phyloP scores from a whole-genome alignment of 352 stramenopile genomes.

The Globisporangium orthogonon region DNA sequence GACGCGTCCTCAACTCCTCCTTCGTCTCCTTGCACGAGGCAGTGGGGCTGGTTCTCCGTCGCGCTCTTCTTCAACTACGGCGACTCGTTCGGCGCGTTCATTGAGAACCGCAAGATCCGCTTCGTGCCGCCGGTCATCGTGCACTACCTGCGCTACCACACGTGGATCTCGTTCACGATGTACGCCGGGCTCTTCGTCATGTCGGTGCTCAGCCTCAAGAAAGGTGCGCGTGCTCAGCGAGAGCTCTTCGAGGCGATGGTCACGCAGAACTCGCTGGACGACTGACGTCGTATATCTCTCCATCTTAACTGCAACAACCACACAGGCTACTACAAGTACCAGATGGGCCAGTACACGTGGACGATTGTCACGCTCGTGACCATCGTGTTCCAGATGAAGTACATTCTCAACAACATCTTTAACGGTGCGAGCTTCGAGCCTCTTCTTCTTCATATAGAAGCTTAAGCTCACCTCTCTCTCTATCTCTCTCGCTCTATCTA shows the following conservation, averaged over 20 bases:
- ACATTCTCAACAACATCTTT: slow-evolving; percentile 96
- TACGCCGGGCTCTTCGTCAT: slow-evolving; percentile 95
- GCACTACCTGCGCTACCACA: slow-evolving; percentile 89
- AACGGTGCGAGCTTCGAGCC: slow-evolving; percentile 42
- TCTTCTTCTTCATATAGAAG: neutral
- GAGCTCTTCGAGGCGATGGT: too few relatives aligned
- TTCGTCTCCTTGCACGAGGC: neutral
- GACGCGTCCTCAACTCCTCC: too few relatives aligned
- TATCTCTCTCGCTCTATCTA: neutral
- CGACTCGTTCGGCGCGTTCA: slow-evolving; percentile 80
- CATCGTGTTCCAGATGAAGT: slow-evolving; percentile 97
- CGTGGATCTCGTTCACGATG: slow-evolving; percentile 90
- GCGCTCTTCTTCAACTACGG: slow-evolving; percentile 97
- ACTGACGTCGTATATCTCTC: too few relatives aligned
- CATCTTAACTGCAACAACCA: slow-evolving; percentile 3
- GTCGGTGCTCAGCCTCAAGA: slow-evolving; percentile 93
- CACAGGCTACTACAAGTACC: slow-evolving; percentile 8
- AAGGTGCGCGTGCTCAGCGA: slow-evolving; percentile 27
- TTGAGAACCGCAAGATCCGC: slow-evolving; percentile 81
- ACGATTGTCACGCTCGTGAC: slow-evolving; percentile 93
- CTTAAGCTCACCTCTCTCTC: neutral
- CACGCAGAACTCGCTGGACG: too few relatives aligned
- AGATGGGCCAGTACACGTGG: slow-evolving; percentile 91
- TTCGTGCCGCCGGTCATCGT: slow-evolving; percentile 69
- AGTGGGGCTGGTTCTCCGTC: slow-evolving; percentile 97